A percentile compares a stretch with the other conserved stretches of the same genome.
Evolutionary conservation across 1,139 yeast species (phyloP).

Genomic region (Kodamaea sp.): DNA sequence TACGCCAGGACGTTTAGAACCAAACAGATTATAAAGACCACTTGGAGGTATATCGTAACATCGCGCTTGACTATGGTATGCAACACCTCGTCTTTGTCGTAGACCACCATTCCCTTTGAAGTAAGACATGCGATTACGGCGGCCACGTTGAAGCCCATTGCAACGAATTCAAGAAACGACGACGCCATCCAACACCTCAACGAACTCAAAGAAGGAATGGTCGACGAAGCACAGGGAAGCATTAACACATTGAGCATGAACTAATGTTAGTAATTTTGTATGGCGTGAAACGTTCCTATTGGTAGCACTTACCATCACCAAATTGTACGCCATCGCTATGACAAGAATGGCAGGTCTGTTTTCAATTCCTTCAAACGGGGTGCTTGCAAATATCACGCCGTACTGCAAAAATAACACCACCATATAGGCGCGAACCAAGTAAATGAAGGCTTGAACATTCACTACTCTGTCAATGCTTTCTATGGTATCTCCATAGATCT

Average conservation of each 20-base stretch:
- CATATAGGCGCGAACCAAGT: conserved; percentile 28
- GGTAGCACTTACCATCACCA: conserved; percentile 29
- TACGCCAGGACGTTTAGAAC: conserved; percentile 12
- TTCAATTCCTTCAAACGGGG: conserved; percentile 45
- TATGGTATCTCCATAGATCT: background rate
- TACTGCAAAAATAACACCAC: conserved; percentile 38
- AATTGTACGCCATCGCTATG: conserved; percentile 28
- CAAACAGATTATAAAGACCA: conserved; percentile 13
- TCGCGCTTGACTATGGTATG: conserved; percentile 19
- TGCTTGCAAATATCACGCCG: conserved; percentile 37
- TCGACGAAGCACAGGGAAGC: conserved; percentile 22
- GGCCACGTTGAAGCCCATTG: too few species aligned
- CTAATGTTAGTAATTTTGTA: conserved; percentile 18
- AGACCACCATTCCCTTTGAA: conserved; percentile 37
- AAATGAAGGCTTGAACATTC: background rate
- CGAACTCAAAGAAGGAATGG: conserved; percentile 22
- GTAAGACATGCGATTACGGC: too few species aligned
- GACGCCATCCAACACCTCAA: conserved; percentile 14
- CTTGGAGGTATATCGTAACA: conserved; percentile 28
- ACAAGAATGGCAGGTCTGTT: conserved; percentile 37
- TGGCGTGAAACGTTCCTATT: background rate
- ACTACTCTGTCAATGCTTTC: conserved; percentile 1
- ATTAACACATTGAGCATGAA: conserved; percentile 27
- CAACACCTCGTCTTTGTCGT: conserved; percentile 20
- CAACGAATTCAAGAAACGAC: conserved; percentile 22